These are phyloP conservation scores for Mortierella antarctica DNA, from an alignment of 192 early-diverging fungal species.

Conservation along the genomic window DNA sequence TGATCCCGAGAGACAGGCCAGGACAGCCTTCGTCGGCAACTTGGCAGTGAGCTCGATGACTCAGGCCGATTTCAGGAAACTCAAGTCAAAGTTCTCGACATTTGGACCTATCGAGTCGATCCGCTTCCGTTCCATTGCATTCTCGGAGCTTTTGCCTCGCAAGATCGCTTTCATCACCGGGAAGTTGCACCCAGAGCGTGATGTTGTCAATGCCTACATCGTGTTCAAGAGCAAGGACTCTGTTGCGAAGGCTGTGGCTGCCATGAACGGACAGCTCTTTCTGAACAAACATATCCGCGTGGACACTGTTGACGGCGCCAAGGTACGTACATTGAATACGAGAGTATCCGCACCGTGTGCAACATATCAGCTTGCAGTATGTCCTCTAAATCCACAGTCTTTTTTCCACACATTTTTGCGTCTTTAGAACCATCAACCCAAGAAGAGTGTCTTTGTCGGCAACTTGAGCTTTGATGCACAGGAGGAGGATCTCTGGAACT, in stretches of 20 bases:
- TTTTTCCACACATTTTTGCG: neutral
- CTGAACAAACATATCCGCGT: constrained; percentile 90
- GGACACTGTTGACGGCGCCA: constrained; percentile 67
- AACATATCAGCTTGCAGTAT: neutral
- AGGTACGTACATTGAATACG: constrained; percentile 28
- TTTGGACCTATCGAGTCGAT: constrained; percentile 86
- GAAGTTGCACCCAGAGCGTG: constrained; percentile 85
- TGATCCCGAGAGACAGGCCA: constrained; percentile 67
- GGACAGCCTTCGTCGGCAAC: constrained; percentile 98
- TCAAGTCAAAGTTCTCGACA: constrained; percentile 73
- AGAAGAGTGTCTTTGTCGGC: constrained; percentile 83
- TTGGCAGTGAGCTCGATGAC: constrained; percentile 67
- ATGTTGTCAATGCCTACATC: constrained; percentile 90
- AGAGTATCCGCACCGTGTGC: too few relatives aligned
- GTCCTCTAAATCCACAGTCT: neutral
- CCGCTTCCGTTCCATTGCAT: constrained; percentile 91
- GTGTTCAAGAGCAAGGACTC: constrained; percentile 76
- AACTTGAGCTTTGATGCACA: constrained; percentile 77
- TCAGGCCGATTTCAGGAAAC: constrained; percentile 70
- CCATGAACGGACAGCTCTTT: constrained; percentile 85
- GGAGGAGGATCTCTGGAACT: constrained; percentile 78
- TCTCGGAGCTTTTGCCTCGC: constrained; percentile 73
- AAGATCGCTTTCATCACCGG: constrained; percentile 87
- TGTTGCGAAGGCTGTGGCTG: constrained; percentile 66
- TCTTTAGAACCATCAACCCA: constrained; percentile 72